phyloP scores from a whole-genome alignment of 225 moss, liverwort and hornwort species.

The Physcomitrellopsis africana region DNA sequence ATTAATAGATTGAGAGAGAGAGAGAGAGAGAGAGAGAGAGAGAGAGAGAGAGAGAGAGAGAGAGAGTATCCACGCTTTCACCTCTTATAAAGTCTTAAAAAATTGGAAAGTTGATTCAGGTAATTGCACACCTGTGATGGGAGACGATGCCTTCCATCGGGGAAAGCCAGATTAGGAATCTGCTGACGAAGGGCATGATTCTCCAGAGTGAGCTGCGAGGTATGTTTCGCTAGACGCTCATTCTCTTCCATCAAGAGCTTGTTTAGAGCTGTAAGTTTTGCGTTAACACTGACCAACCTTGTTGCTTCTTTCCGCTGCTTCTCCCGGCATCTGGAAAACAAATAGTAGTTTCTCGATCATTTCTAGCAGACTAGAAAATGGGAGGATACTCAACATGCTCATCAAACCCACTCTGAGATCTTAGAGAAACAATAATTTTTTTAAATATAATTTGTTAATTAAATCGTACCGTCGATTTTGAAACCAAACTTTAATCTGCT shows the following conservation, averaged over 20 bases:
- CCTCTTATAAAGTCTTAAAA: too few relatives aligned
- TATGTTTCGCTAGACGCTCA: slow-evolving; percentile 71
- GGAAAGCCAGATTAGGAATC: slow-evolving; percentile 43
- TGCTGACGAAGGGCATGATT: slow-evolving; percentile 73
- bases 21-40: too few relatives aligned
- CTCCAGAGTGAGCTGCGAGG: slow-evolving; percentile 68
- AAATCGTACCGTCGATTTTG: slow-evolving; percentile 54
- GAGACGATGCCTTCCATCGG: slow-evolving; percentile 50
- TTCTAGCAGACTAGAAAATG: too few relatives aligned
- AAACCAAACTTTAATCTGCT: slow-evolving; percentile 76
- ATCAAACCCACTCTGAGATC: background rate
- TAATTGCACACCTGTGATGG: slow-evolving; percentile 45
- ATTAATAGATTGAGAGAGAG: too few relatives aligned
- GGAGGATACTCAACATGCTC: background rate
- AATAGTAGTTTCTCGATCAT: background rate
- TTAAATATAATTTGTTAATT: too few relatives aligned
- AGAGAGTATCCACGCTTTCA: too few relatives aligned
- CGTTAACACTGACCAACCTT: slow-evolving; percentile 69
- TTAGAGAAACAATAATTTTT: too few relatives aligned
- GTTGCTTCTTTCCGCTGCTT: slow-evolving; percentile 76
- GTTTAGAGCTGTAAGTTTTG: slow-evolving; percentile 69
- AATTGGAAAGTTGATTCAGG: background rate
- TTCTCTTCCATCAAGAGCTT: slow-evolving; percentile 75
- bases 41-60: too few relatives aligned
- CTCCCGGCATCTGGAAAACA: slow-evolving; percentile 54